A percentile compares a stretch with the other conserved stretches of the same genome.
Evolutionary conservation across 75 land plant species (phyloP).

Genomic region (Adiantum capillusveneris): DNA sequence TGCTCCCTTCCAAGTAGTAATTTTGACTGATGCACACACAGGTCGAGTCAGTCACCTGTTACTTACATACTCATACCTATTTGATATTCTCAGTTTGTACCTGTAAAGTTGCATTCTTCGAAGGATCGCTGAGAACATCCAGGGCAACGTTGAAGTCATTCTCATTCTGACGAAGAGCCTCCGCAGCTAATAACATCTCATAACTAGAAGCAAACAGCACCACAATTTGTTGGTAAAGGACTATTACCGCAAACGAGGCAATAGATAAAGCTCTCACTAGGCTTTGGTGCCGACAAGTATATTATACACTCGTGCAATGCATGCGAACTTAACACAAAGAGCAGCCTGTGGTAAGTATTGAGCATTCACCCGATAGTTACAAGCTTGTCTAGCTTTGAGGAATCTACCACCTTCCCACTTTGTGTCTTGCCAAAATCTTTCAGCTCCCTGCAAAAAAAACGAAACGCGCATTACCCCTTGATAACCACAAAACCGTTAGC

Average conservation of each 20-base stretch:
- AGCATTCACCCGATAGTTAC: slow-evolving; percentile 68
- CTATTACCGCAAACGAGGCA: too few relatives aligned
- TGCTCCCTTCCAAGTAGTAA: too few relatives aligned
- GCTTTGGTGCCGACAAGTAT: too few relatives aligned
- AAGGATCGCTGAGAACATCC: slow-evolving; percentile 73
- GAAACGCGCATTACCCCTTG: too few relatives aligned
- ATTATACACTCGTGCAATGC: too few relatives aligned
- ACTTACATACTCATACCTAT: too few relatives aligned
- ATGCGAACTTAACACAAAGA: not conserved
- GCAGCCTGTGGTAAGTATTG: too few relatives aligned
- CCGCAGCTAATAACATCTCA: slow-evolving; percentile 70
- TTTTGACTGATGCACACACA: too few relatives aligned
- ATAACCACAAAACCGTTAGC: not conserved
- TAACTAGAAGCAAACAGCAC: slow-evolving; percentile 28
- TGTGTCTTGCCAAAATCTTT: slow-evolving; percentile 71
- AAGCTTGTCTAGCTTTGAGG: slow-evolving; percentile 45
- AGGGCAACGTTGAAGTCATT: slow-evolving; percentile 68
- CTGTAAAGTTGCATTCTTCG: slow-evolving; percentile 55
- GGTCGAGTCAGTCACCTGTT: too few relatives aligned
- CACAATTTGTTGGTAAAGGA: too few relatives aligned
- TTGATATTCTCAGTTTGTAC: too few relatives aligned
- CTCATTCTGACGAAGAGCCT: slow-evolving; percentile 86
- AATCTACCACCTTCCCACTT: slow-evolving; percentile 59
- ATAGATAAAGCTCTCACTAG: too few relatives aligned
- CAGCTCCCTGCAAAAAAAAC: slow-evolving; percentile 70